Base-by-base conservation (phyloP, 2,329 filamentous ascomycete species). In the Aspergillus floridensis region DNA sequence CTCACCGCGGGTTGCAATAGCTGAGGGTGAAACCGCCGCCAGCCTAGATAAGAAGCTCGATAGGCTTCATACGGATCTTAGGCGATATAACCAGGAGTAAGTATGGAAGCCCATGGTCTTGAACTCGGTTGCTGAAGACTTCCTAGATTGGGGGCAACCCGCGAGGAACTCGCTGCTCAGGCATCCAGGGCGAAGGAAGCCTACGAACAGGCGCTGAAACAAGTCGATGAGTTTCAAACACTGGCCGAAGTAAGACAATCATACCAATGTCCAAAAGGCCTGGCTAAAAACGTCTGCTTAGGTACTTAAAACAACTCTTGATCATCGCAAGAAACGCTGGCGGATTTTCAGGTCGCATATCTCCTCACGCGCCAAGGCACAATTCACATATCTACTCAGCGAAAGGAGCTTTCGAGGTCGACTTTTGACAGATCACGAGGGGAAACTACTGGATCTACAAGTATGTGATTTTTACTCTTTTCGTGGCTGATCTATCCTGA, bases 381-480 rank as follows among this genome's bases (percentile, higher is more conserved):
- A 91, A 62, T 99, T 99, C 76, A 88, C 86, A 55, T 96, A 95
- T 70, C 84, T 98, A 14, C 85, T 99, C 59, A 91, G 88, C 70
- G 93, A 98, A 76, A 88, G 95, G 68, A 88, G 90, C 22, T 99
- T 96, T 77, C 87, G 92, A 49, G 95, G 95, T 58, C 86, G 85
- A 63, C 84, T 99, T 59, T 80, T 88, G 22, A 84, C 96, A 47
- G 88, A 96, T 68, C 93, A 98, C 76, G 79, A 81, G 52, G 74
- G 82, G n/a, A 89, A 89, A 66, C 81, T 84, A 58, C 84, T 99
- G 41, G 88, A 93, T 64, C 84, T 99, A 59, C 84, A 89, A 63
- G 90, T 93, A 64, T 52, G 63, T 59, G 12, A 32, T 38, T 46
- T 29, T 11, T 50, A 11, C 7, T 16, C 16, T 6, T n/a, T 41